Evolutionary conservation across 2,329 filamentous ascomycete genomes (phyloP), one percentile per base, ranked within the genome.

Genomic region (Proliferodiscus dingleyae): DNA sequence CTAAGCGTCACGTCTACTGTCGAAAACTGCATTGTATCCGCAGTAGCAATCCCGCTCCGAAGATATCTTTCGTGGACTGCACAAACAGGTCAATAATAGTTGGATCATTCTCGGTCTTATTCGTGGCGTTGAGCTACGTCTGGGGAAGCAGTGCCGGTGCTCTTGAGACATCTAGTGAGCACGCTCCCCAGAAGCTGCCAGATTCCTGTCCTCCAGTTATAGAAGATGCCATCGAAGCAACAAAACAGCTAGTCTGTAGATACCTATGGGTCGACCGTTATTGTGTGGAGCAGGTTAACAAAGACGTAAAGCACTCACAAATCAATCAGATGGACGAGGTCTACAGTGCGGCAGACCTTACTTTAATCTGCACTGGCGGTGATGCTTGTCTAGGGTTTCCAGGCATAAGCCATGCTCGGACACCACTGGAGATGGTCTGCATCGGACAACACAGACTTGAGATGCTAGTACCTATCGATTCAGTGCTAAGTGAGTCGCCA

Each of bases 261-360:
- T 62, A 59, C 45, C 43, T 64, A 5, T 64, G 59, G 61, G 46
- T 63, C 5, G 61, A 64, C 44, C 38, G 50, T 29, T 58, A 59
- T 33, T 65, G 62, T 41, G 61, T 65, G 13, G 37, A 37, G 19
- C 48, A 50, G 30, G 22, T n/a, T 5, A 33, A 38, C 16, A 13
- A 40, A 15, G 23, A 36, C 28, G 2, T 23, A 13, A 26, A 26
- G 24, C 22, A 28, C 10, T 11, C 15, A n/a, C 24, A 46, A 34
- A 16, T 53, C 19, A 21, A 30, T 13, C 41, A 41, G 21, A 53
- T 53, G 50, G 39, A 48, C 29, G 7, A 21, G 10, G 45, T 53
- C 22, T 53, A 51, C 34, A 4, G 22, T 6, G 46, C 45, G n/a
- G 41, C 45, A n/a, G 26, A 29, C 13, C 11, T 43, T 9, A 43